A percentile compares a stretch with the other conserved stretches of the same genome.
Conservation (phyloP, 129 eudicot species). For the Mikania micrantha region DNA sequence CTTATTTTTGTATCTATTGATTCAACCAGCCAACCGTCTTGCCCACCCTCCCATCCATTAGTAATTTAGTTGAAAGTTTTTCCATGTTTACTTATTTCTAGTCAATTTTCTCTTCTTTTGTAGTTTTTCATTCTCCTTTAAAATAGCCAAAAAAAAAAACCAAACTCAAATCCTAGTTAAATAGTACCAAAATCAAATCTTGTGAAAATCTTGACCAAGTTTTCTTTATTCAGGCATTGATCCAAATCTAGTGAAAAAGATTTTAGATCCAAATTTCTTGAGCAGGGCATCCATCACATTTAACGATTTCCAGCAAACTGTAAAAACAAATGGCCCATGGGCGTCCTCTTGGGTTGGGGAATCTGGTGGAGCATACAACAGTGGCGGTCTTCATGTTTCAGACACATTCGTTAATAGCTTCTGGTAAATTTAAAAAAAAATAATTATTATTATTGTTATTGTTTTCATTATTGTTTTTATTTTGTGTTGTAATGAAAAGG, state of each 20-base stretch:
- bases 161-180: neutral
- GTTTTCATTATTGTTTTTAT: too few species aligned
- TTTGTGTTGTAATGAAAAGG: neutral
- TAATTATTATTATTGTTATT: too few species aligned
- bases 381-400: conserved; percentile 74
- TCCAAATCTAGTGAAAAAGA: conserved; percentile 57
- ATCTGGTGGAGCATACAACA: conserved; percentile 91
- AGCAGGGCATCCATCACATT: conserved; percentile 52
- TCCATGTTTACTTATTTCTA: too few species aligned
- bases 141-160: too few species aligned
- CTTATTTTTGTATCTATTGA: too few species aligned
- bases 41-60: too few species aligned
- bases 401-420: conserved; percentile 79
- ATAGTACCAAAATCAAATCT: neutral
- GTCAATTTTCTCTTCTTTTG: too few species aligned
- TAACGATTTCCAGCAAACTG: conserved; percentile 35
- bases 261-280: conserved; percentile 63
- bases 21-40: too few species aligned
- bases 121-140: too few species aligned
- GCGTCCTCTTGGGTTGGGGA: conserved; percentile 96
- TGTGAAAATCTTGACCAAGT: neutral
- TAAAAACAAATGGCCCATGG: conserved; percentile 74
- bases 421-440: conserved; percentile 63
- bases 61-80: too few species aligned
- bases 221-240: conserved; percentile 55